Percentiles rank a stretch among this genome's conserved stretches.
Evolutionary conservation across 2,329 filamentous ascomycete genomes (phyloP).

Genomic region (Fusarium mexicanum): DNA sequence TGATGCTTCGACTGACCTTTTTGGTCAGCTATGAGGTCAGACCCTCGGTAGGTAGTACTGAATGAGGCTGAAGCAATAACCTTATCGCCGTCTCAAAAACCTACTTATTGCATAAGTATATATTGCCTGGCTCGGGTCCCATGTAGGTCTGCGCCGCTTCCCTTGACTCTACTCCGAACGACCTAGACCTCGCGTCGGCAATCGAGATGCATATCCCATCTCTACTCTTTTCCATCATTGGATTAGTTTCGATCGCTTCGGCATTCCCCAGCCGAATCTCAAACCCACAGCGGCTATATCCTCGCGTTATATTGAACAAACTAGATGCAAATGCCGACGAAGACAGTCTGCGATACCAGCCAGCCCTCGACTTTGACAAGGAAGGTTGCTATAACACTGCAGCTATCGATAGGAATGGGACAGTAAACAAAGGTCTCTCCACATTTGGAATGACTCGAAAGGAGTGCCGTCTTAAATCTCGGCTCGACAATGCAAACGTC

Average conservation of each 20-base stretch:
- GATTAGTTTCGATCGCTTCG: neutral
- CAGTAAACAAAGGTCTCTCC: neutral
- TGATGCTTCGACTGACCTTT: neutral
- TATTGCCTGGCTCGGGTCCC: neutral
- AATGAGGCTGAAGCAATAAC: neutral
- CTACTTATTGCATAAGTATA: neutral
- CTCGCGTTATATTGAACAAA: neutral
- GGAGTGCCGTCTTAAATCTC: too few relatives aligned
- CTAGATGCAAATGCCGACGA: neutral
- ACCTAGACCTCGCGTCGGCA: too few relatives aligned
- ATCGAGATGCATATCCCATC: neutral
- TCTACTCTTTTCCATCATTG: neutral
- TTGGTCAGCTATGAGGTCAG: accelerated
- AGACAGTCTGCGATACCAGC: neutral
- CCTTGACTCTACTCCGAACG: neutral
- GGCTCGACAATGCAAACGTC: neutral
- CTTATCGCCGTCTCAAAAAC: too few relatives aligned
- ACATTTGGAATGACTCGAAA: too few relatives aligned
- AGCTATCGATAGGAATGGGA: neutral
- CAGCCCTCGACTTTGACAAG: neutral
- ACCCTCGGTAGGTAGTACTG: too few relatives aligned
- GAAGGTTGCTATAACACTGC: neutral
- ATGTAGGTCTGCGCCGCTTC: neutral
- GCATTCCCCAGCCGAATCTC: neutral
- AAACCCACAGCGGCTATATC: neutral